Percentiles rank a stretch among this genome's conserved stretches.
phyloP scores from a whole-genome alignment of 2,329 filamentous ascomycete species.

The Aspergillus persii region DNA sequence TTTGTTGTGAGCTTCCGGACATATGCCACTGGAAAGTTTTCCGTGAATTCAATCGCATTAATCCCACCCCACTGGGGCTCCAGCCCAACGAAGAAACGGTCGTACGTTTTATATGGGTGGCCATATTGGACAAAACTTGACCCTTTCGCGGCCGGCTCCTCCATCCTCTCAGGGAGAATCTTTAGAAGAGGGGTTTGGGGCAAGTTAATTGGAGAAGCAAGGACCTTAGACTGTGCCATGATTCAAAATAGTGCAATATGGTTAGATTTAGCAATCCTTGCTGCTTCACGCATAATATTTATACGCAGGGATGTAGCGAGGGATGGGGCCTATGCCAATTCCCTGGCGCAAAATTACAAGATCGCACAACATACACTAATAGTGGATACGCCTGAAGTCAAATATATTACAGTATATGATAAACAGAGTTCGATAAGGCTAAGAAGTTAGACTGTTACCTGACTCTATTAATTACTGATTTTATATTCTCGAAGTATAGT shows the following conservation, averaged over 20 bases:
- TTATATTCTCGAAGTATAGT: too few relatives aligned
- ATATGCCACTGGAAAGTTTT: constrained; percentile 6
- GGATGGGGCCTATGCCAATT: too few relatives aligned
- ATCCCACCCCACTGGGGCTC: constrained; percentile 6
- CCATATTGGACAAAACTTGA: constrained; percentile 7
- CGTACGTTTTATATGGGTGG: constrained; percentile 5
- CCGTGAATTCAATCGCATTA: constrained; percentile 12
- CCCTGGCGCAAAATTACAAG: too few relatives aligned
- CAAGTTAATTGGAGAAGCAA: constrained; percentile 3
- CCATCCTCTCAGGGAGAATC: not conserved
- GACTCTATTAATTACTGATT: too few relatives aligned
- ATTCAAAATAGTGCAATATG: not conserved
- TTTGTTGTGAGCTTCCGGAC: not conserved
- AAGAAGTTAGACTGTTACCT: too few relatives aligned
- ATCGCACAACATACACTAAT: too few relatives aligned
- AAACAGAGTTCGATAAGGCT: too few relatives aligned
- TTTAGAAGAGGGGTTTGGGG: not conserved
- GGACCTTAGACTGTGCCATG: not conserved
- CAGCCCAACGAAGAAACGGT: constrained; percentile 11
- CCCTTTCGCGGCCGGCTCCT: not conserved
- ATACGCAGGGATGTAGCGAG: not conserved
- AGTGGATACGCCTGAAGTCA: too few relatives aligned
- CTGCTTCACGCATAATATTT: not conserved
- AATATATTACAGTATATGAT: too few relatives aligned
- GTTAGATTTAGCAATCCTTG: not conserved